Evolutionary conservation across 306 rosid species (phyloP).

Genomic region (Psophocarpus tetragonolobus): DNA sequence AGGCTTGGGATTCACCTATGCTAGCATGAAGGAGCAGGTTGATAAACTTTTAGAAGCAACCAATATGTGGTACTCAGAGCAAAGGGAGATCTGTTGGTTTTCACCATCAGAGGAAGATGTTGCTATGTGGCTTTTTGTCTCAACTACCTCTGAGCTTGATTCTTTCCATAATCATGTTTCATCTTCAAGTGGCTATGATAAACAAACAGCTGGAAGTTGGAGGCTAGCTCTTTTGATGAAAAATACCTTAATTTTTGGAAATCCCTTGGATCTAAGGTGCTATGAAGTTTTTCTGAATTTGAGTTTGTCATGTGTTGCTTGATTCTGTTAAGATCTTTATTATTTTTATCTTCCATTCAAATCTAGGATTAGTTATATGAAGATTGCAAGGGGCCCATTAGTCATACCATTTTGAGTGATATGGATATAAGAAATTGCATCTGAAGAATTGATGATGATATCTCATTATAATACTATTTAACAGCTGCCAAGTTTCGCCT

Average conservation of each 20-base stretch:
- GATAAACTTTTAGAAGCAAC: conserved; percentile 57
- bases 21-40: conserved; percentile 44
- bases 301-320: conserved; percentile 7
- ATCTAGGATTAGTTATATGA: neutral
- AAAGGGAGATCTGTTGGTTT: conserved; percentile 35
- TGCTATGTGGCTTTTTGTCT: conserved; percentile 81
- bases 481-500: neutral
- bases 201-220: conserved; percentile 56
- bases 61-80: conserved; percentile 45
- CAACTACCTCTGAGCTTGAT: conserved; percentile 49
- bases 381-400: conserved; percentile 16
- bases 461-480: conserved; percentile 5
- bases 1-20: conserved; percentile 40
- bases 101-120: conserved; percentile 46
- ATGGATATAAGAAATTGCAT: conserved; percentile 19
- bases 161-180: conserved; percentile 37
- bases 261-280: conserved; percentile 78
- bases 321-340: neutral
- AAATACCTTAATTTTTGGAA: conserved; percentile 57
- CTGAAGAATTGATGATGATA: conserved; percentile 4
- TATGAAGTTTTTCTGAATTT: conserved; percentile 21
- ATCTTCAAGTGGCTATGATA: conserved; percentile 43
- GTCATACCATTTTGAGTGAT: conserved; percentile 2
- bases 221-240: conserved; percentile 72
- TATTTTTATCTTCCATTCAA: neutral